phyloP scores from a whole-genome alignment of 2,329 filamentous ascomycete species.

The Aspergillus fijiensis region DNA sequence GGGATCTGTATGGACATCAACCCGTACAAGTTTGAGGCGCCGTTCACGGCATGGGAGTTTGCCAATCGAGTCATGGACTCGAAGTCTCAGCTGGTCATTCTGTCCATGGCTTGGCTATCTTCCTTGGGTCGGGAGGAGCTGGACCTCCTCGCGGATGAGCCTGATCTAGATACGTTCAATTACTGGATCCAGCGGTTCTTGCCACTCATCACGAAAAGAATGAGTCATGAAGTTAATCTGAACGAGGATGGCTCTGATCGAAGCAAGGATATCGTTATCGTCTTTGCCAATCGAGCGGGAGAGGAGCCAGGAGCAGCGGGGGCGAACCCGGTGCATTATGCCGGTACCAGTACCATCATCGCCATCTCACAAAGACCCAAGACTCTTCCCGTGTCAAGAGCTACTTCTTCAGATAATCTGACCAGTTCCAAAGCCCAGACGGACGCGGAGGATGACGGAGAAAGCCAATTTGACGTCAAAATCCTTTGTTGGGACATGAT shows the following conservation, averaged over 20 bases:
- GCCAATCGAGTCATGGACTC: conserved; percentile 54
- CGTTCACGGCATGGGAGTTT: conserved; percentile 62
- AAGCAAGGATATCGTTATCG: conserved; percentile 42
- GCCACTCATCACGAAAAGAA: conserved; percentile 46
- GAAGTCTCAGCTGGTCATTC: conserved; percentile 53
- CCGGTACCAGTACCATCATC: conserved; percentile 50
- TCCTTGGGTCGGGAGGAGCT: conserved; percentile 51
- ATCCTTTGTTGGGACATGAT: conserved; percentile 49
- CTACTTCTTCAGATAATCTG: conserved; percentile 14
- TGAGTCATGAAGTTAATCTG: conserved; percentile 28
- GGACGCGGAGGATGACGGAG: conserved; percentile 13
- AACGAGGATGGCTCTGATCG: conserved; percentile 23
- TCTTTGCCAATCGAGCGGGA: conserved; percentile 50
- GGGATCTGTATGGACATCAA: conserved; percentile 60
- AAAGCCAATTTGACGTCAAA: conserved; percentile 33
- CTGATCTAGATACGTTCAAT: conserved; percentile 60
- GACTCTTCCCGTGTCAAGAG: conserved; percentile 6
- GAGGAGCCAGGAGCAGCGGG: conserved; percentile 41
- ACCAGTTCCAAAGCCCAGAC: not conserved
- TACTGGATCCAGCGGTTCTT: conserved; percentile 64
- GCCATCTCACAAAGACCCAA: conserved; percentile 35
- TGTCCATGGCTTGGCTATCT: conserved; percentile 66
- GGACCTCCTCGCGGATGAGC: conserved; percentile 41
- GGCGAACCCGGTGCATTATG: conserved; percentile 46
- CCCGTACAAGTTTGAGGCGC: conserved; percentile 60